Percentiles rank a stretch among this genome's conserved stretches.
Evolutionary conservation across 768 basidiomycete genomes (phyloP).

Genomic region (Jaapia argillacea): DNA sequence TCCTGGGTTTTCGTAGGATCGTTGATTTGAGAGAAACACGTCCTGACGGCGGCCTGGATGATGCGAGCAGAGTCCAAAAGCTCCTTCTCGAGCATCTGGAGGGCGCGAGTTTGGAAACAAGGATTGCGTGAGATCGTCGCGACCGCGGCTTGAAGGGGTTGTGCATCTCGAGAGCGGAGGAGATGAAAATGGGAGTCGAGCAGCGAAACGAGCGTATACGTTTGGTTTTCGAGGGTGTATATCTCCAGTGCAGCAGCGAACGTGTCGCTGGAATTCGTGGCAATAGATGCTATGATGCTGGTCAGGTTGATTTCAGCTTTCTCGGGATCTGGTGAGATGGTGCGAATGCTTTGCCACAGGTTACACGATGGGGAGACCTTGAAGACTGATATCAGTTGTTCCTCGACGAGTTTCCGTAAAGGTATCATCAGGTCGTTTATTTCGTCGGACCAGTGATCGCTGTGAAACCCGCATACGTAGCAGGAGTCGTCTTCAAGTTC

Average conservation of each 20-base stretch:
- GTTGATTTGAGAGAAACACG: conserved; percentile 38
- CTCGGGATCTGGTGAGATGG: conserved; percentile 20
- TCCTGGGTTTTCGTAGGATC: conserved; percentile 28
- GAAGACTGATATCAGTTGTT: conserved; percentile 38
- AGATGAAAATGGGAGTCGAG: conserved; percentile 40
- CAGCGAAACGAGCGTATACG: conserved; percentile 26
- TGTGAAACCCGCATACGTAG: conserved; percentile 26
- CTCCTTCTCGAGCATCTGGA: conserved; percentile 42
- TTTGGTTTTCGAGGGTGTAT: conserved; percentile 26
- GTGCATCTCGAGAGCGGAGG: conserved; percentile 49
- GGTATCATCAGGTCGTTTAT: conserved; percentile 28
- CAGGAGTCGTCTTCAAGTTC: conserved; percentile 15
- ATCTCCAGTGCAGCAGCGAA: conserved; percentile 48
- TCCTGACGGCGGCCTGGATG: conserved; percentile 32
- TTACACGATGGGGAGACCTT: conserved; percentile 33
- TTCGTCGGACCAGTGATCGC: conserved; percentile 40
- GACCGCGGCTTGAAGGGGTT: conserved; percentile 35
- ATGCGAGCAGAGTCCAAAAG: conserved; percentile 33
- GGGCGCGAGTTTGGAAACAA: conserved; percentile 20
- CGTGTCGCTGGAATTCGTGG: conserved; percentile 39
- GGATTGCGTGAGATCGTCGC: conserved; percentile 22
- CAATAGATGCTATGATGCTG: conserved; percentile 26
- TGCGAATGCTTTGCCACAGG: conserved; percentile 33
- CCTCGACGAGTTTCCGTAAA: conserved; percentile 35
- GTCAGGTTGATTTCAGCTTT: conserved; percentile 16